phyloP scores from a whole-genome alignment of 768 basidiomycete species.

The Lactarius trivialis region DNA sequence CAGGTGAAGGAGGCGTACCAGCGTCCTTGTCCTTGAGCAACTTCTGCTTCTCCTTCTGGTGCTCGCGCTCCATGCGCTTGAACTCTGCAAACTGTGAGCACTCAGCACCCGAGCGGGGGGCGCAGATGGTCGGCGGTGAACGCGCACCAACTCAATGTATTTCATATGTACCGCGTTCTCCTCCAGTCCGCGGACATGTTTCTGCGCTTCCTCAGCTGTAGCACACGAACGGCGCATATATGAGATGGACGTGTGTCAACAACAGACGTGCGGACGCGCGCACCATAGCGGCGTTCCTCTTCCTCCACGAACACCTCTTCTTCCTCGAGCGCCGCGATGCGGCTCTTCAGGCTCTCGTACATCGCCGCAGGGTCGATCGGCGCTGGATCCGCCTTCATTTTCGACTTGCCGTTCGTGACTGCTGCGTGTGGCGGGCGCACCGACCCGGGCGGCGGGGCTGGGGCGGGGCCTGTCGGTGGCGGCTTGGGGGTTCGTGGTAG shows the following conservation, averaged over 20 bases:
- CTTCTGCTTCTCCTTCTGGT: constrained; percentile 90
- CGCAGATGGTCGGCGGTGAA: constrained; percentile 10
- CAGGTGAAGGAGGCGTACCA: constrained; percentile 40
- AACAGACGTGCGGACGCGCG: constrained; percentile 27
- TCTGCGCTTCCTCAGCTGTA: constrained; percentile 82
- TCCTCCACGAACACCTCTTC: constrained; percentile 84
- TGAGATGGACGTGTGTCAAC: constrained; percentile 3
- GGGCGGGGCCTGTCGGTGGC: constrained; percentile 30
- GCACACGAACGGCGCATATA: constrained; percentile 13
- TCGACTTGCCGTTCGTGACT: constrained; percentile 30
- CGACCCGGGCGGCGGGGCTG: constrained; percentile 30
- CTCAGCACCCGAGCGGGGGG: constrained; percentile 1
- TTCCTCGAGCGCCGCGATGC: constrained; percentile 86
- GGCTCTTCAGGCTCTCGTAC: constrained; percentile 83
- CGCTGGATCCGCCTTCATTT: constrained; percentile 63
- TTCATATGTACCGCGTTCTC: constrained; percentile 80
- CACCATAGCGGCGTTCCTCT: constrained; percentile 74
- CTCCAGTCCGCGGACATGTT: constrained; percentile 74
- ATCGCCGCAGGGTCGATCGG: constrained; percentile 78
- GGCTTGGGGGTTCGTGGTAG: constrained; percentile 25
- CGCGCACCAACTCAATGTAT: constrained; percentile 78
- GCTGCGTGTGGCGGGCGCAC: constrained; percentile 44
- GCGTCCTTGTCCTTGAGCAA: constrained; percentile 86
- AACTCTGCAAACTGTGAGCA: constrained; percentile 72
- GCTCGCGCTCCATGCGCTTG: constrained; percentile 80